Evolutionary conservation across 371 early-diverging fungal species (phyloP).

Genomic region (Zopfochytrium polystomum): DNA sequence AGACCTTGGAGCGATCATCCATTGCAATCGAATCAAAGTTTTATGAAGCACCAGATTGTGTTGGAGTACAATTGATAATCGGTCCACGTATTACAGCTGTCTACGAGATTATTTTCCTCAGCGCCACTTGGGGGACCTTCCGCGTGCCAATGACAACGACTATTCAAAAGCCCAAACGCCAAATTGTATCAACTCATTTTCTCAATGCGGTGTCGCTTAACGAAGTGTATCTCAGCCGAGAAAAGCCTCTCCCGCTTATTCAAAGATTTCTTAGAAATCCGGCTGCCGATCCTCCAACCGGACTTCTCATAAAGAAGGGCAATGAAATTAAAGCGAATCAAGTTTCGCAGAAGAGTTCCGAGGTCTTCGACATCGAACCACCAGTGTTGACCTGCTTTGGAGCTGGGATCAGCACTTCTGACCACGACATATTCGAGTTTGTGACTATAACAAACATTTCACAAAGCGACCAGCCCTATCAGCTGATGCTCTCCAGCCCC

Average conservation of each 20-base stretch:
- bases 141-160: conserved; percentile 26
- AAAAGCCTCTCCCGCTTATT: conserved; percentile 26
- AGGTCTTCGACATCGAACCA: conserved; percentile 45
- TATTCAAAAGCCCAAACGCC: conserved; percentile 40
- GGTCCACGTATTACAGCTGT: conserved; percentile 33
- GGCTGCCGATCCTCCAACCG: conserved; percentile 22
- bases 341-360: conserved; percentile 26
- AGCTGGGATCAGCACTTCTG: conserved; percentile 10
- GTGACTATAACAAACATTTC: conserved; percentile 46
- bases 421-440: conserved; percentile 36
- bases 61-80: conserved; percentile 34
- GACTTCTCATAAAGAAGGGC: conserved; percentile 16
- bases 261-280: conserved; percentile 27
- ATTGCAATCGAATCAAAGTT: conserved; percentile 22
- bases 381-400: conserved; percentile 40
- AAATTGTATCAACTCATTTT: conserved; percentile 23
- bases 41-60: conserved; percentile 31
- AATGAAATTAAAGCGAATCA: not conserved
- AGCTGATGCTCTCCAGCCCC: conserved; percentile 38
- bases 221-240: conserved; percentile 27
- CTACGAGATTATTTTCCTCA: conserved; percentile 32
- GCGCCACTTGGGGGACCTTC: conserved; percentile 38
- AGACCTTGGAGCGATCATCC: conserved; percentile 10
- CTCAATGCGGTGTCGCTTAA: conserved; percentile 35
- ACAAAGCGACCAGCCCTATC: conserved; percentile 33